Evolutionary conservation across 345 rosid genomes (phyloP), one percentile per base, ranked within the genome.

Genomic region (Ceriops decandra): DNA sequence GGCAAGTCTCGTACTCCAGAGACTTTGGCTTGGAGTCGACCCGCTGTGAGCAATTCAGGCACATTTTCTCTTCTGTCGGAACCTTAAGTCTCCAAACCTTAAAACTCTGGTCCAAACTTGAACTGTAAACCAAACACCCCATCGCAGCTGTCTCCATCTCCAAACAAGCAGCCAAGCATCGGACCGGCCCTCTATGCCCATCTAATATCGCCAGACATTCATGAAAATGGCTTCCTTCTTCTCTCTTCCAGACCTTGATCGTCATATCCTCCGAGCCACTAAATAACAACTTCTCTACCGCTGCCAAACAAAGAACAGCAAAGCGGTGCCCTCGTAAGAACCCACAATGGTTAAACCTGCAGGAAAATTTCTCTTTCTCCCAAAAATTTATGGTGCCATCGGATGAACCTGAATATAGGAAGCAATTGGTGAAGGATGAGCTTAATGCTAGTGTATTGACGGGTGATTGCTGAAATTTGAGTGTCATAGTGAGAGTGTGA

Each of bases 51-150:
- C 68, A 67, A 72, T 76, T 74, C 32, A 70, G 30, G 21, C 53
- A 69, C 16, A 52, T 13, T 0, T 73, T 66, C 70, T 83, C 83
- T 27, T 82, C 85, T 6, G 83, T 79, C 78, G 78, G 63, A 16
- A 83, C 83, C 78, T 78, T 80, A 53, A 83, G 72, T 57, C 85
- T 83, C 90, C 86, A 86, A 0, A 79, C 82, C 74, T 86, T 83
- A 13, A 86, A 76, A 19, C 69, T 72, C 36, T 86, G 81, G 64
- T 86, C 90, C 79, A 82, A 77, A 62, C 90, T 80, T 1, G 86
- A 80, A 68, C 85, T 83, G 47, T 80, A 86, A 0, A 84, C 82
- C 73, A 86, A 31, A 70, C 77, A 74, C 16, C 87, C 87, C 83
- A 76, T 78, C 53, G 76, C 83, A 49, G 79, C 77, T 62, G 76